phyloP scores from a whole-genome alignment of 257 asterid species.

The Capsicum rhomboideum region DNA sequence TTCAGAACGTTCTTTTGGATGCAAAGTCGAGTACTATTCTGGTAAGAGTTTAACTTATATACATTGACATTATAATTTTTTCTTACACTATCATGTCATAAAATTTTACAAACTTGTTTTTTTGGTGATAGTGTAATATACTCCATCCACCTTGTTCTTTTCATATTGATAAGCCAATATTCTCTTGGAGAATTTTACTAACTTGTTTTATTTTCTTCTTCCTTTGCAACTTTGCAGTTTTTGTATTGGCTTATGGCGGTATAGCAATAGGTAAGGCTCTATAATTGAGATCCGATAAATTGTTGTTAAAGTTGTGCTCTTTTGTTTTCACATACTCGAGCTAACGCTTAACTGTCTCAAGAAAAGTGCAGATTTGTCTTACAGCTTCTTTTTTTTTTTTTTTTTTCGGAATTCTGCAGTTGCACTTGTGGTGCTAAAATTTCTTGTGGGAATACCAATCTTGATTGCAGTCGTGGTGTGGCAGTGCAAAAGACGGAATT shows the following conservation, averaged over 20 bases:
- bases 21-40: not conserved
- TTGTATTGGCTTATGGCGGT: not conserved
- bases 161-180: not conserved
- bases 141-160: not conserved
- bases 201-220: not conserved
- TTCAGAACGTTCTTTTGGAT: not conserved
- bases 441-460: constrained; percentile 24
- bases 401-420: not conserved
- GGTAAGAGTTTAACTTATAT: not conserved
- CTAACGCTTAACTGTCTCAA: too few relatives aligned
- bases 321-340: too few relatives aligned
- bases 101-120: not conserved
- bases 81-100: not conserved
- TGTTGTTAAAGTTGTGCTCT: not conserved
- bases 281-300: not conserved
- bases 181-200: not conserved
- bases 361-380: not conserved
- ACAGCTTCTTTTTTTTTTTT: not conserved
- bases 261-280: not conserved
- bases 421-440: constrained; percentile 5
- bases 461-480: constrained; percentile 20
- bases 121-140: not conserved
- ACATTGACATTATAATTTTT: not conserved
- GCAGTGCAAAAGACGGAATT: constrained; percentile 18
- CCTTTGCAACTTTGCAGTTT: not conserved